These are phyloP conservation scores for Aquanectria penicillioides DNA, from an alignment of 2,329 filamentous ascomycete genomes.

Conservation along the genomic window DNA sequence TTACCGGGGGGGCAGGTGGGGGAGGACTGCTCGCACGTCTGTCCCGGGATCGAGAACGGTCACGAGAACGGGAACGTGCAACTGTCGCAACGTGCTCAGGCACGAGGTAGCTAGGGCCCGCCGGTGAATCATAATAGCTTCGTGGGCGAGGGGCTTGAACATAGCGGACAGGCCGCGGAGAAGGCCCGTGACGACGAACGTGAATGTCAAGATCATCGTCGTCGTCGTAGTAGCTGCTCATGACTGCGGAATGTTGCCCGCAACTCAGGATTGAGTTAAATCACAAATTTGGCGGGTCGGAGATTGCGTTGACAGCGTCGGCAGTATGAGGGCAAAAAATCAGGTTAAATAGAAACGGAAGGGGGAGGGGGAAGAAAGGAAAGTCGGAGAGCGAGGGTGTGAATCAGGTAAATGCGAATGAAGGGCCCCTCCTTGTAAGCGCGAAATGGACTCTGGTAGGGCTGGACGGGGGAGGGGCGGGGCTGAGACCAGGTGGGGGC, in stretches of 20 bases:
- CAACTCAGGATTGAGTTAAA: background rate
- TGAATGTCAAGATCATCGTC: conserved; percentile 67
- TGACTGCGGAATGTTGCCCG: conserved; percentile 22
- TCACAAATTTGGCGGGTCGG: background rate
- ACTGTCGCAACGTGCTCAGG: too few species aligned
- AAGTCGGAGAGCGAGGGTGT: conserved; percentile 4
- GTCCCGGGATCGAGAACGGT: conserved; percentile 59
- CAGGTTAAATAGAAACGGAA: background rate
- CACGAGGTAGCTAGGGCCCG: conserved; percentile 53
- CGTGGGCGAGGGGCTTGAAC: conserved; percentile 54
- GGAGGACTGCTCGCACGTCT: conserved; percentile 55
- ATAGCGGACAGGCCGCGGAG: conserved; percentile 56
- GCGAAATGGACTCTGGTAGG: conserved; percentile 31
- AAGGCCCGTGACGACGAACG: conserved; percentile 54
- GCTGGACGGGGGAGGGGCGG: conserved; percentile 33
- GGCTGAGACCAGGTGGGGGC: conserved; percentile 34
- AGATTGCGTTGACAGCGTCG: background rate
- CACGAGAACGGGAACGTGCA: conserved; percentile 48
- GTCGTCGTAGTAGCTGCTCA: conserved; percentile 58
- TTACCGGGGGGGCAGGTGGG: conserved; percentile 53
- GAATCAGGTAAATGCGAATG: conserved; percentile 6
- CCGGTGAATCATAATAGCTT: conserved; percentile 53
- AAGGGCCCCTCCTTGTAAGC: background rate
- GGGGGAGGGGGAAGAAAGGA: conserved; percentile 4
- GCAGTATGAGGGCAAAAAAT: background rate